Evolutionary conservation across 2,329 filamentous ascomycete genomes (phyloP).

Genomic region (Paecilomyces dactylethromorphus): DNA sequence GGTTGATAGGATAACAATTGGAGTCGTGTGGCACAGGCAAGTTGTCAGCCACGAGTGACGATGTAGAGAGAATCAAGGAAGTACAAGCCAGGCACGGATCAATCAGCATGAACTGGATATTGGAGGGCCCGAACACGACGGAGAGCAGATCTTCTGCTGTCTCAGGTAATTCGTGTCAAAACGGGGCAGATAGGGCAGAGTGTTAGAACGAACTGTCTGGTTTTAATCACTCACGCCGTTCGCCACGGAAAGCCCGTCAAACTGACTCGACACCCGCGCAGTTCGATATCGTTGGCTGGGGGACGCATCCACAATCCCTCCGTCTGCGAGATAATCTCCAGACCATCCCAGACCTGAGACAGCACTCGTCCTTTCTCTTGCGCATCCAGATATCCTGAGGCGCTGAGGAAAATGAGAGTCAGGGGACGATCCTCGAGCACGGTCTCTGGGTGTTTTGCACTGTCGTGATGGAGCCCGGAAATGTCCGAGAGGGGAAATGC

Average conservation of each 20-base stretch:
- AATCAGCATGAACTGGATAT: not conserved
- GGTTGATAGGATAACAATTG: not conserved
- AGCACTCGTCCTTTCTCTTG: not conserved
- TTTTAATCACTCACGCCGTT: not conserved
- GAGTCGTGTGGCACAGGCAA: no score
- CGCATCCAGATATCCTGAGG: not conserved
- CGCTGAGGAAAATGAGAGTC: not conserved
- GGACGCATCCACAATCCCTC: not conserved
- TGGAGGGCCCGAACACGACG: not conserved
- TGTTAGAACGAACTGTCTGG: not conserved
- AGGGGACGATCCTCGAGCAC: not conserved
- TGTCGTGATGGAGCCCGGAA: not conserved
- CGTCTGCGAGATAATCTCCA: not conserved
- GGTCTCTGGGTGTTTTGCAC: no score
- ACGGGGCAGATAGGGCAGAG: not conserved
- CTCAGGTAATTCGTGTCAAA: not conserved
- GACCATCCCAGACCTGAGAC: not conserved
- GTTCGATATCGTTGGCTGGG: not conserved
- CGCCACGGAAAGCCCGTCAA: not conserved
- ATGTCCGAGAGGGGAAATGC: not conserved
- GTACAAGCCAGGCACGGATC: not conserved
- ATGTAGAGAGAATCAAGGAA: not conserved
- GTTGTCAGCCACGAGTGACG: not conserved
- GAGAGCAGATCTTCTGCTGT: not conserved
- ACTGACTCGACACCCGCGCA: not conserved